A percentile compares a stretch with the other conserved stretches of the same genome.
Evolutionary conservation across 495 filamentous ascomycete species (phyloP).

Genomic region (Hypoxylon fuscum): DNA sequence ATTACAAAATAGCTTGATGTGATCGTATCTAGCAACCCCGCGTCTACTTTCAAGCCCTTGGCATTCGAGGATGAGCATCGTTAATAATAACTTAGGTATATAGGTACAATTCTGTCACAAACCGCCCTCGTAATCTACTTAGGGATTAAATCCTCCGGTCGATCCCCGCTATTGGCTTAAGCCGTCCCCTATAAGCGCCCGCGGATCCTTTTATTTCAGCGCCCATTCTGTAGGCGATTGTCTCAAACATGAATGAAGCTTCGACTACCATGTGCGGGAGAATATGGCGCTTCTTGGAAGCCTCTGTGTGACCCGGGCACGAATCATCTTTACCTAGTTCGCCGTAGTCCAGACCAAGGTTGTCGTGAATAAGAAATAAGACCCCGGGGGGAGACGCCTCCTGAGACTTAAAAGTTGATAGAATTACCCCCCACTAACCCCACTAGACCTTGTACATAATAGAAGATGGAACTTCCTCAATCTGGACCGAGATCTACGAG

Average conservation of each 20-base stretch:
- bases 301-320: slow-evolving; percentile 8
- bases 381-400: slow-evolving; percentile 10
- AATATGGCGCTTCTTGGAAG: slow-evolving; percentile 32
- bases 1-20: background rate
- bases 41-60: too few relatives aligned
- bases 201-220: slow-evolving; percentile 31
- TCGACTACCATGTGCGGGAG: slow-evolving; percentile 12
- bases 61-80: slow-evolving; percentile 4
- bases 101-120: slow-evolving; percentile 24
- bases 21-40: too few relatives aligned
- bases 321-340: slow-evolving; percentile 21
- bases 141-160: slow-evolving; percentile 36
- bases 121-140: slow-evolving; percentile 15
- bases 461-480: slow-evolving; percentile 27
- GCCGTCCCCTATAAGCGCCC: slow-evolving; percentile 25
- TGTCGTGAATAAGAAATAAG: slow-evolving; percentile 20
- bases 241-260: slow-evolving; percentile 38
- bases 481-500: slow-evolving; percentile 43
- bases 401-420: slow-evolving; percentile 33
- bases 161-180: slow-evolving; percentile 32
- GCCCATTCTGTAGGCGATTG: slow-evolving; percentile 25
- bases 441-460: slow-evolving; percentile 29
- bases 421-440: slow-evolving; percentile 36
- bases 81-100: too few relatives aligned
- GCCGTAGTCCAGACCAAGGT: slow-evolving; percentile 17